Evolutionary conservation across 805 yeast species (phyloP), one percentile per base, ranked within the genome.

Genomic region (Lachancea meyersii): DNA sequence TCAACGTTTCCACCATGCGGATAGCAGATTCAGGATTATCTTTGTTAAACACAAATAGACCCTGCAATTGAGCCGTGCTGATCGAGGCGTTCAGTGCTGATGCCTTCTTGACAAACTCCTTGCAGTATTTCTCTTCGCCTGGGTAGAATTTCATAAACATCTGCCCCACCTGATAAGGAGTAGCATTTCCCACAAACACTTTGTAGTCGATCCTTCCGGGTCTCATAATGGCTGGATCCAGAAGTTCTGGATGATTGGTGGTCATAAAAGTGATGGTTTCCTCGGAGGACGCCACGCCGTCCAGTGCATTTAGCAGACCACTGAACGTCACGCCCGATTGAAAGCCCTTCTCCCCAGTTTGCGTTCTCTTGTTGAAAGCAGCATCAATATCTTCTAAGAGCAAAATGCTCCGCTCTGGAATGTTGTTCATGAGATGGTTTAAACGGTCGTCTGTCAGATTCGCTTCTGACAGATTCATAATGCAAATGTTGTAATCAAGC

Each of bases 241-340:
- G 69, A 49, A 78, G 78, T 49, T 93, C 97, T 0, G 97, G 96
- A 58, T 93, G 98, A 63, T 93, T 93, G 17, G 98, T 91, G 17
- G 98, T 93, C 98, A 93, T 93, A 64, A 93, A 93, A 0, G 97
- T 91, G 26, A 93, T 73, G 35, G 96, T 83, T 58, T 93, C 97
- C 58, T 93, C 98, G 1, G 97, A 95, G 22, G 96, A 86, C 3
- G 97, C 93, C 14, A 93, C 97, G 36, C 98, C 98, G 62, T 93
- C 98, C 37, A 93, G 70, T 0, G 98, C 96, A 60, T 93, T 93
- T 46, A 93, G 68, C 35, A 93, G 70, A 0, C 98, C 98, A 44
- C 96, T 86, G 57, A 93, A 93, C 2, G 98, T 93, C 11, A 93
- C 97, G 16, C 96, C 96, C 1, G 95, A 79, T 19, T 73, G 71